Percentiles rank a stretch among this genome's conserved stretches.
Conservation (phyloP, 352 stramenopile species). For the Plasmopara viticola region DNA sequence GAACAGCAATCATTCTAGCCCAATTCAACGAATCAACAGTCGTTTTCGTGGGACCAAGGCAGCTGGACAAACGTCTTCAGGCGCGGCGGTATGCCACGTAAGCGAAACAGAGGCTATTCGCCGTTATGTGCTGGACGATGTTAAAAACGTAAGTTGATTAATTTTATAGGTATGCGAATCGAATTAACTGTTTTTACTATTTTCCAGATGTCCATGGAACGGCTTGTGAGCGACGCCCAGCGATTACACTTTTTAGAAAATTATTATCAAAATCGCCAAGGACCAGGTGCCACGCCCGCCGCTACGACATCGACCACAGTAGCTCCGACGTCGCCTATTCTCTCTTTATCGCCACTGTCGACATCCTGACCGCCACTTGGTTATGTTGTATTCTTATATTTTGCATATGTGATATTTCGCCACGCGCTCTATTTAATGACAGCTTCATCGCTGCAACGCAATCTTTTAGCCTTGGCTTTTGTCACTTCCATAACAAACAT, state of each 20-base stretch:
- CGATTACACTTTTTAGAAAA: conserved; percentile 69
- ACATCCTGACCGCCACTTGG: conserved; percentile 27
- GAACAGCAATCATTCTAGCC: conserved; percentile 19
- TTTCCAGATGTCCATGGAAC: conserved; percentile 70
- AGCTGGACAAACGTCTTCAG: conserved; percentile 6
- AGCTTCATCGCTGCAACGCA: not conserved
- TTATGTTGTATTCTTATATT: conserved; percentile 17
- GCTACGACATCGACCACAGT: conserved; percentile 16
- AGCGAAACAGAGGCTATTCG: conserved; percentile 65
- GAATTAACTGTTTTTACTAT: not conserved
- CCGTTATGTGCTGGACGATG: conserved; percentile 52
- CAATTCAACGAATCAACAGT: conserved; percentile 22
- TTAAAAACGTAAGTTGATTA: conserved; percentile 47
- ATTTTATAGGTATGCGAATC: conserved; percentile 1
- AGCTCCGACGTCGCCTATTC: conserved; percentile 14
- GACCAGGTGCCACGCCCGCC: conserved; percentile 2
- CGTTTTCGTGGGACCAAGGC: conserved; percentile 15
- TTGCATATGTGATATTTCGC: conserved; percentile 26
- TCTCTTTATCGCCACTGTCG: conserved; percentile 21
- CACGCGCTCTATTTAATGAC: conserved; percentile 32
- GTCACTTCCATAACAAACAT: no score
- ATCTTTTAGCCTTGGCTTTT: no score
- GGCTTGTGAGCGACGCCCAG: conserved; percentile 67
- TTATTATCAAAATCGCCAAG: conserved; percentile 35
- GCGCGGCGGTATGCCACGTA: conserved; percentile 29